These are phyloP conservation scores for Sphagnurus paluster DNA, from an alignment of 1,284 basidiomycete genomes.

Conservation along the genomic window DNA sequence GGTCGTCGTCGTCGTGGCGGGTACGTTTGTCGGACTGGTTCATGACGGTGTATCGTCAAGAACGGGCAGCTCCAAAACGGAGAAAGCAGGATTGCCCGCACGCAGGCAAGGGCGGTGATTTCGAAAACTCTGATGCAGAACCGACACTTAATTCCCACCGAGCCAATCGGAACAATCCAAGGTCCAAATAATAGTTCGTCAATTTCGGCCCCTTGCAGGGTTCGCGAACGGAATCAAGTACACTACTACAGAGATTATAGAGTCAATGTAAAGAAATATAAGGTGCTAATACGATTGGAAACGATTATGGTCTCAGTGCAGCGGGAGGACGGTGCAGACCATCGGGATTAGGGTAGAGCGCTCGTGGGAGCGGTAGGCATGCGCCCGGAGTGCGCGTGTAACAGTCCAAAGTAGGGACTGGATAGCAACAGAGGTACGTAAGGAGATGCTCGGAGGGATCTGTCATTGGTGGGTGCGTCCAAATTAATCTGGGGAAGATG, in stretches of 20 bases:
- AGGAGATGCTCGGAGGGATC: constrained; percentile 38
- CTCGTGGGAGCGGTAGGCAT: constrained; percentile 46
- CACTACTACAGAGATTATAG: constrained; percentile 18
- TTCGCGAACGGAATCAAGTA: constrained; percentile 16
- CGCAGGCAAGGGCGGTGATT: constrained; percentile 43
- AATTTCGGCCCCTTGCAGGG: constrained; percentile 18
- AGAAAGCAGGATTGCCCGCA: constrained; percentile 45
- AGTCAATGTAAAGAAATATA: constrained; percentile 17
- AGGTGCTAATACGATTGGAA: constrained; percentile 12
- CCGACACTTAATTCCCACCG: constrained; percentile 44
- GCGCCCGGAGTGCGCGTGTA: constrained; percentile 43
- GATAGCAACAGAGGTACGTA: constrained; percentile 50
- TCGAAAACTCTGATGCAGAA: constrained; percentile 42
- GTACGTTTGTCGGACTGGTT: constrained; percentile 44
- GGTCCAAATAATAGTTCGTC: constrained; percentile 29
- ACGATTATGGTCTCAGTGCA: constrained; percentile 13
- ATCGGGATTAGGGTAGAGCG: constrained; percentile 32
- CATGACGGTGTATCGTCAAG: constrained; percentile 39
- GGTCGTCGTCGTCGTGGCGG: constrained; percentile 43
- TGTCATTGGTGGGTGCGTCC: constrained; percentile 35
- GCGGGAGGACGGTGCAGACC: constrained; percentile 10
- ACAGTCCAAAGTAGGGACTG: constrained; percentile 39
- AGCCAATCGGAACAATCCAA: constrained; percentile 48
- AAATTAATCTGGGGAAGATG: constrained; percentile 38
- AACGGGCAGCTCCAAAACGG: constrained; percentile 39